Conservation (phyloP, 1,284 basidiomycete genomes). For the Cryptococcus maquisensis region DNA sequence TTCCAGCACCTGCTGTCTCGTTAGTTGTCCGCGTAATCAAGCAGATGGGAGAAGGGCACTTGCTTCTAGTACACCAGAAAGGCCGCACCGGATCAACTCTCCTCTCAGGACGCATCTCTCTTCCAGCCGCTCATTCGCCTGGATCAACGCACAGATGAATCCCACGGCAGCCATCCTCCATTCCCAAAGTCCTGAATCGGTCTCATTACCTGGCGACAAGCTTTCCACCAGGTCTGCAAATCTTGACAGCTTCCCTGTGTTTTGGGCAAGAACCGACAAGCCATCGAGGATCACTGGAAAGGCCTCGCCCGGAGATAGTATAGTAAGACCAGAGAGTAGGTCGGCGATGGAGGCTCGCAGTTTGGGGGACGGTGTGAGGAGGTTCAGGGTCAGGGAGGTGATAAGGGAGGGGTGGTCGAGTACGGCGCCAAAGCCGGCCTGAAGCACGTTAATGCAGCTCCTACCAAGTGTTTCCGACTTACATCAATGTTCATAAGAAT, state of each 20-base stretch:
- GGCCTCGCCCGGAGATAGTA: slow-evolving; percentile 67
- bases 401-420: slow-evolving; percentile 64
- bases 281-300: slow-evolving; percentile 70
- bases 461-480: slow-evolving; percentile 31
- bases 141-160: slow-evolving; percentile 73
- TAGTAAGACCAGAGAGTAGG: slow-evolving; percentile 75
- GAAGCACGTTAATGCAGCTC: not conserved
- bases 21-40: too few species aligned
- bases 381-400: slow-evolving; percentile 66
- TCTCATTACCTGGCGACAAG: slow-evolving; percentile 50
- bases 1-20: slow-evolving; percentile 57
- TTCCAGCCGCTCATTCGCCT: slow-evolving; percentile 70
- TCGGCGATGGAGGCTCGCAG: slow-evolving; percentile 69
- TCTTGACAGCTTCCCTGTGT: slow-evolving; percentile 69
- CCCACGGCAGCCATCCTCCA: slow-evolving; percentile 71
- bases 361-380: slow-evolving; percentile 63
- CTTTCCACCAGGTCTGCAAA: slow-evolving; percentile 71
- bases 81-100: slow-evolving; percentile 70
- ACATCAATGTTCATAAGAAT: slow-evolving; percentile 82
- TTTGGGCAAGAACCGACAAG: slow-evolving; percentile 70
- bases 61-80: slow-evolving; percentile 79
- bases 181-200: slow-evolving; percentile 63
- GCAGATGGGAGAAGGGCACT: slow-evolving; percentile 37
- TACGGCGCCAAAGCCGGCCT: slow-evolving; percentile 71
- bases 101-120: slow-evolving; percentile 72